These are phyloP conservation scores for Cutaneotrichosporon arboriforme DNA, from an alignment of 1,284 basidiomycete species.

Conservation along the genomic window DNA sequence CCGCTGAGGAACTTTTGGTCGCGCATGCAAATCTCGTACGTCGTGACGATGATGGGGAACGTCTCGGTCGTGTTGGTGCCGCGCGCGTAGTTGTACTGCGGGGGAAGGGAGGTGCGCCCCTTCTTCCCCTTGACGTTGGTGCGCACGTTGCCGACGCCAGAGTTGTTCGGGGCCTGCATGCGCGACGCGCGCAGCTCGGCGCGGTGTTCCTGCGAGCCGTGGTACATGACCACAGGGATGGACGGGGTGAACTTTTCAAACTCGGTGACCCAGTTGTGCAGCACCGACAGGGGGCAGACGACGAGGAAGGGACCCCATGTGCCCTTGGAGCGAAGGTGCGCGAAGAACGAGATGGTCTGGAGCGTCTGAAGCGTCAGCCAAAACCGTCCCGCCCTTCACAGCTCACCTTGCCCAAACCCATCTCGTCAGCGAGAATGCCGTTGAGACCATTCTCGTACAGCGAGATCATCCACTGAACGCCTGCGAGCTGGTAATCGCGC, in stretches of 20 bases:
- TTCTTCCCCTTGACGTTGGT: constrained; percentile 24
- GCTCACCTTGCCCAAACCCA: constrained; percentile 79
- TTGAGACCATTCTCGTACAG: constrained; percentile 91
- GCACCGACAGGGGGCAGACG: constrained; percentile 84
- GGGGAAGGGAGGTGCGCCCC: background rate
- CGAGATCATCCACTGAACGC: constrained; percentile 92
- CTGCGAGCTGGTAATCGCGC: constrained; percentile 88
- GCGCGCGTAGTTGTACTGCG: background rate
- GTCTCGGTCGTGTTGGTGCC: constrained; percentile 32
- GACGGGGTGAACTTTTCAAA: constrained; percentile 75
- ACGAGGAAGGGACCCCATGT: constrained; percentile 77
- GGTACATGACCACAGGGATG: constrained; percentile 70
- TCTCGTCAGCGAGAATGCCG: constrained; percentile 76
- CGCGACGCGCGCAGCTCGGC: constrained; percentile 63
- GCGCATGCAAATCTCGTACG: constrained; percentile 87
- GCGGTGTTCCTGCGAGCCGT: constrained; percentile 72
- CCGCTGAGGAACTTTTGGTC: constrained; percentile 64
- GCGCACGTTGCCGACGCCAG: constrained; percentile 24
- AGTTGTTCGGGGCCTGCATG: constrained; percentile 28
- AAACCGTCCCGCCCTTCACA: background rate
- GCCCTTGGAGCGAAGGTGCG: constrained; percentile 72
- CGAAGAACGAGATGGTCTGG: constrained; percentile 87
- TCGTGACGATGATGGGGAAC: constrained; percentile 62
- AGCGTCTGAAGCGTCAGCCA: constrained; percentile 59
- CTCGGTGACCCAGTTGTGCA: constrained; percentile 88